Conservation (phyloP, 2,329 filamentous ascomycete species). For the Decorospora gaudefroyi region DNA sequence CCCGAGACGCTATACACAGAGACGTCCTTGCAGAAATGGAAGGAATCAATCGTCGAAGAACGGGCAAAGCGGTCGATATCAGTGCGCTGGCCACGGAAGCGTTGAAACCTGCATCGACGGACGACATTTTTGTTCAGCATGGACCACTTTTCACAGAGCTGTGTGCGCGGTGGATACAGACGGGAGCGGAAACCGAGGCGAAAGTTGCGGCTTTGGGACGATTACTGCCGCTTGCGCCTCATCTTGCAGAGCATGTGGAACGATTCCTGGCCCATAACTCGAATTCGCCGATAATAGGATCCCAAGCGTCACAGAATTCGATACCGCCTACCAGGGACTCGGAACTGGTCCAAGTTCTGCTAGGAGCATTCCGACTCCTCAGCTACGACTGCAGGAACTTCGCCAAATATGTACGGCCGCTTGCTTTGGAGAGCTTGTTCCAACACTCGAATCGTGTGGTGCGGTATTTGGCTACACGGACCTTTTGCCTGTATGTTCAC, state of each 20-base stretch:
- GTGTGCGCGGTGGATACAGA: slow-evolving; percentile 74
- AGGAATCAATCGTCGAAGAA: slow-evolving; percentile 16
- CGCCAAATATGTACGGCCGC: slow-evolving; percentile 65
- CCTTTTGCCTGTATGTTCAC: slow-evolving; percentile 77
- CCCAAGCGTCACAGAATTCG: slow-evolving; percentile 1
- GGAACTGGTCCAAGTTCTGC: slow-evolving; percentile 55
- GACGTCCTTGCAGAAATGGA: slow-evolving; percentile 24
- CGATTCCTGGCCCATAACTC: slow-evolving; percentile 47
- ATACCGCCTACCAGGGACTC: slow-evolving; percentile 3
- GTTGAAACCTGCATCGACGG: slow-evolving; percentile 70
- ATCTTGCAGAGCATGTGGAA: slow-evolving; percentile 74
- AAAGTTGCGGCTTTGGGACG: slow-evolving; percentile 74
- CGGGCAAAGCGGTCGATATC: slow-evolving; percentile 37
- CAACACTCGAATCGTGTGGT: slow-evolving; percentile 62
- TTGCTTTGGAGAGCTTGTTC: slow-evolving; percentile 71
- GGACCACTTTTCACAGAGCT: slow-evolving; percentile 78
- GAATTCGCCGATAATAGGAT: slow-evolving; percentile 30
- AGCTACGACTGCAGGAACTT: slow-evolving; percentile 75
- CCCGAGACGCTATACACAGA: slow-evolving; percentile 24
- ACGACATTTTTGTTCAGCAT: slow-evolving; percentile 74
- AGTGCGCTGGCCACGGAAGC: slow-evolving; percentile 36
- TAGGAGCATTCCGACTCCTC: slow-evolving; percentile 78
- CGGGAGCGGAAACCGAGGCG: slow-evolving; percentile 41
- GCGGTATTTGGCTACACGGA: slow-evolving; percentile 78
- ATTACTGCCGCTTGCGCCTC: slow-evolving; percentile 79